Base-by-base conservation (phyloP, 176 grass and related monocot species). In the Lolium rigidum region DNA sequence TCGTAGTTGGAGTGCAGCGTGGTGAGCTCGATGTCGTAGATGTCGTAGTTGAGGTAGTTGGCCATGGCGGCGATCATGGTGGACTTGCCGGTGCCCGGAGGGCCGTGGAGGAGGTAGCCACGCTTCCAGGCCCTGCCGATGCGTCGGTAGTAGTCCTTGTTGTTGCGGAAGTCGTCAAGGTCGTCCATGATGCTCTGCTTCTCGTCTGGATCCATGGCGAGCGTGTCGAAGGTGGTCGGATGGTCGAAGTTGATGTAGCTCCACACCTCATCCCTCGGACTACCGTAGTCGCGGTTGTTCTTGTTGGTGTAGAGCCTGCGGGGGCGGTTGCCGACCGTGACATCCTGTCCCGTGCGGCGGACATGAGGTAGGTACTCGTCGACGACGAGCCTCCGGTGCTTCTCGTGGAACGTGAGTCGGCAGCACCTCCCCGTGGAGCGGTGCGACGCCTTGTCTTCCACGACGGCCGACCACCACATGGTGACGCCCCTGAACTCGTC, bases 41-140 rank as follows among this genome's bases (percentile, higher is more conserved):
- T 10, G 58, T 91, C 83, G 59, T 91, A 89, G 25, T 89, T 70
- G 18, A 94, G 39, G 62, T 68, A 84, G 76, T 89, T 91, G 31
- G 92, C 89, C 4, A 91, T 94, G 38, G 92, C 89, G 9, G 86
- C 77, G 75, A 94, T 84, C 88, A 94, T 90, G 57, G 86, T 86
- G 38, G 92, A 91, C 28, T 94, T 94, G 25, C 88, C 92, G 20
- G 92, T 93, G 21, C 92, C 92, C 0, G 88, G 92, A 0, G 88
- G 92, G 6, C 92, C 92, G 73, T 58, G 86, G 2, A 93, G 83
- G 64, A 94, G 86, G 82, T 94, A 89, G 0, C 88, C 88, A 2
- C 86, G 83, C 78, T 94, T 94, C 89, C 92, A 94, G 0, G 89
- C 65, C 86, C 90, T 94, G 58, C 89, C 86, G 0, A 90, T 78